A percentile compares a stretch with the other conserved stretches of the same genome.
These are phyloP conservation scores for Henckelia pumila DNA, from an alignment of 257 asterid genomes.

Conservation along the genomic window DNA sequence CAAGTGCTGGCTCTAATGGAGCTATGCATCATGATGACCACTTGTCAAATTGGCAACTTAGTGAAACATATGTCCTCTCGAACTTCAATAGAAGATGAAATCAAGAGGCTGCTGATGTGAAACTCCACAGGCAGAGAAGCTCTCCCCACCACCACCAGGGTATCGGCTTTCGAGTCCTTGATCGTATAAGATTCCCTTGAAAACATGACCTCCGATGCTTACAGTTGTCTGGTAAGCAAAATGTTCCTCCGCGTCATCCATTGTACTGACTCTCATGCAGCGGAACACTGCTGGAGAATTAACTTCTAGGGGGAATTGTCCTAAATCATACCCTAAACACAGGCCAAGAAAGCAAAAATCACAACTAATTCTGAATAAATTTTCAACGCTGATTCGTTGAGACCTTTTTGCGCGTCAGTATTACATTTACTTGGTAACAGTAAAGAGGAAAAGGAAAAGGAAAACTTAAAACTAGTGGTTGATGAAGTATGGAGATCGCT, in stretches of 20 bases:
- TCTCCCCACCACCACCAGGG: conserved; percentile 29
- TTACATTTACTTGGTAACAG: conserved; percentile 44
- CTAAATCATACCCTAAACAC: conserved; percentile 67
- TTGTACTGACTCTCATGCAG: conserved; percentile 62
- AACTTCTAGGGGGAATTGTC: conserved; percentile 66
- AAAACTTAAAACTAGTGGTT: too few species aligned
- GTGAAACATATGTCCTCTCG: too few species aligned
- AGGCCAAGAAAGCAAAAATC: neutral
- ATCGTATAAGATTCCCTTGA: conserved; percentile 77
- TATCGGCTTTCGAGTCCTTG: conserved; percentile 60
- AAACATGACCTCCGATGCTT: conserved; percentile 65
- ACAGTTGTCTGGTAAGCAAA: conserved; percentile 78
- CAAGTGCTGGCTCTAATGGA: too few species aligned
- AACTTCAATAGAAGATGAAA: too few species aligned
- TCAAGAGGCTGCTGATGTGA: conserved; percentile 41
- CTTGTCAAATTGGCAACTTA: too few species aligned
- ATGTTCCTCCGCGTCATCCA: conserved; percentile 64
- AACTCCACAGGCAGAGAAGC: conserved; percentile 35
- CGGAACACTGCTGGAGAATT: conserved; percentile 62
- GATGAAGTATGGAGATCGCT: too few species aligned
- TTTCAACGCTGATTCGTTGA: too few species aligned
- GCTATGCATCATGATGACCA: too few species aligned
- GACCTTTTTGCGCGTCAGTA: too few species aligned
- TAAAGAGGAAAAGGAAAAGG: too few species aligned
- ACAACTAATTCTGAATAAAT: neutral